These are phyloP conservation scores for Herpetospermum pedunculosum DNA, from an alignment of 306 rosid species.

Conservation along the genomic window DNA sequence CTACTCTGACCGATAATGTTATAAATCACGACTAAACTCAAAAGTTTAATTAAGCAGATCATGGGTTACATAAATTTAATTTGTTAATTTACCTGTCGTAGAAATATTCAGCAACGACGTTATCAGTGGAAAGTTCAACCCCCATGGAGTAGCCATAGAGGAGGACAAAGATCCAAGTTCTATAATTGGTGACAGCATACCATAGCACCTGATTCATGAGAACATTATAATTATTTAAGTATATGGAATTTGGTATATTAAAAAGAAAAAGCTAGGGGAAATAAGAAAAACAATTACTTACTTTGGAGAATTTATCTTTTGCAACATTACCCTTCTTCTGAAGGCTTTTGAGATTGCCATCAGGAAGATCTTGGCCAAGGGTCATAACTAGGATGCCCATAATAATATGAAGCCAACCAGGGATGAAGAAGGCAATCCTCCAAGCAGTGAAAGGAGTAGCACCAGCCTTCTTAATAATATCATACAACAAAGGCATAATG, in stretches of 20 bases:
- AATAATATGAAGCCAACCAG: slow-evolving; percentile 49
- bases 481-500: slow-evolving; percentile 69
- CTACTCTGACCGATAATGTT: too few relatives aligned
- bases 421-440: slow-evolving; percentile 82
- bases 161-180: slow-evolving; percentile 80
- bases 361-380: slow-evolving; percentile 78
- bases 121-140: slow-evolving; percentile 76
- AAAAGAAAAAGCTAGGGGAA: too few relatives aligned
- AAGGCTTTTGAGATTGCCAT: slow-evolving; percentile 62
- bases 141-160: slow-evolving; percentile 93
- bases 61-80: too few relatives aligned
- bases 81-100: slow-evolving; percentile 39
- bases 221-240: too few relatives aligned
- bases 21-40: too few relatives aligned
- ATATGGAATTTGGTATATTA: too few relatives aligned
- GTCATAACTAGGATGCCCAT: slow-evolving; percentile 67
- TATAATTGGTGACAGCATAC: slow-evolving; percentile 77
- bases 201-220: slow-evolving; percentile 72
- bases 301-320: slow-evolving; percentile 65
- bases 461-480: slow-evolving; percentile 30
- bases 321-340: slow-evolving; percentile 67
- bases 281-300: too few relatives aligned
- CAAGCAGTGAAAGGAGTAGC: slow-evolving; percentile 68
- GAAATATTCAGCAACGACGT: slow-evolving; percentile 80
- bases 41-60: too few relatives aligned